Evolutionary conservation across 768 basidiomycete genomes (phyloP).

Genomic region (Pleurotus platypus): DNA sequence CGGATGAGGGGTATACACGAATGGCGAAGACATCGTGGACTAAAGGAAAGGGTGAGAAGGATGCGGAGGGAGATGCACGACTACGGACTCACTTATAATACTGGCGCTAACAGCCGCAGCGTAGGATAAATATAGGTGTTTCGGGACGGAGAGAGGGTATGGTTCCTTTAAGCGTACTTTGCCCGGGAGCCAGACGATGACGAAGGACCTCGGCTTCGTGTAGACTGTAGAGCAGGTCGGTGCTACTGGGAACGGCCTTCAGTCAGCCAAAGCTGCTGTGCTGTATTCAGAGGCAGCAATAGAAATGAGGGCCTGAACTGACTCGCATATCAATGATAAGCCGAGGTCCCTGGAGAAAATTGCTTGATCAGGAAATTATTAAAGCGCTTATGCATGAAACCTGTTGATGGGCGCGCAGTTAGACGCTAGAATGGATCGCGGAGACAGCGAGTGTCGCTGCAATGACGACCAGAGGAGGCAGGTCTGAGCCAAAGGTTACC

Average conservation of each 20-base stretch:
- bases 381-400: not conserved
- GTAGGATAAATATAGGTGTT: not conserved
- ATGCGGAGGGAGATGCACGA: not conserved
- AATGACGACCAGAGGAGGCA: too few species aligned
- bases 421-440: not conserved
- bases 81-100: not conserved
- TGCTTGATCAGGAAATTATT: too few species aligned
- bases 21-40: constrained; percentile 36
- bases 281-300: too few species aligned
- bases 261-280: too few species aligned
- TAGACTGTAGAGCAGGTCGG: too few species aligned
- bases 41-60: not conserved
- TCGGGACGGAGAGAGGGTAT: not conserved
- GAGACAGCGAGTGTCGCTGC: not conserved
- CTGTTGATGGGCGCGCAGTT: not conserved
- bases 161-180: not conserved
- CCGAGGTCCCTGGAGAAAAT: too few species aligned
- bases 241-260: too few species aligned
- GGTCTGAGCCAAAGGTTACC: too few species aligned
- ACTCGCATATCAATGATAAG: too few species aligned
- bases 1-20: constrained; percentile 35
- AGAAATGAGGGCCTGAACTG: too few species aligned
- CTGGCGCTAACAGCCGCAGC: not conserved
- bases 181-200: not conserved
- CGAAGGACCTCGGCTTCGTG: too few species aligned